Conservation (phyloP, 148 eudicot species). For the Vaccinium corymbosum region DNA sequence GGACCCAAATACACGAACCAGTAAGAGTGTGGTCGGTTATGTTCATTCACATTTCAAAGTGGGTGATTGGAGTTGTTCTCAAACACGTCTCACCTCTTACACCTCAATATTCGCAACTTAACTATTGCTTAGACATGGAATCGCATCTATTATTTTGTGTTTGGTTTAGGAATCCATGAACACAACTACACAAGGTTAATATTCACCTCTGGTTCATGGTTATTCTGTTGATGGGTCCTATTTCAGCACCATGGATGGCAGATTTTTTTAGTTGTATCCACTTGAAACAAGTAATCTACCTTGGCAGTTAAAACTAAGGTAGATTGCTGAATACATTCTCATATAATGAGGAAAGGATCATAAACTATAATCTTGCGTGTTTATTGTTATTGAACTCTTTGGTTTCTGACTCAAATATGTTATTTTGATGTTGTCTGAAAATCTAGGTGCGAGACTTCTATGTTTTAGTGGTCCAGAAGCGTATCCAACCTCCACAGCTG, state of each 20-base stretch:
- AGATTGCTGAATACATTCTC: not conserved
- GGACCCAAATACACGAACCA: not conserved
- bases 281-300: not conserved
- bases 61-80: not conserved
- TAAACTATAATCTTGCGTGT: not conserved
- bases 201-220: not conserved
- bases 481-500: constrained; percentile 4
- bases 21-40: not conserved
- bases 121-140: not conserved
- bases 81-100: not conserved
- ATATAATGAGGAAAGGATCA: not conserved
- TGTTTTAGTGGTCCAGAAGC: constrained; percentile 21
- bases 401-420: not conserved
- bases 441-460: constrained; percentile 32
- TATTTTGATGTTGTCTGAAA: not conserved
- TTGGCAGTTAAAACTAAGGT: not conserved
- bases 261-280: not conserved
- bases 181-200: not conserved
- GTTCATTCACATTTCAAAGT: not conserved
- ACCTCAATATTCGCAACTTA: not conserved
- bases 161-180: not conserved
- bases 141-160: not conserved
- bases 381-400: not conserved
- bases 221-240: not conserved
- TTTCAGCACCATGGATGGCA: not conserved